Evolutionary conservation across 345 rosid genomes (phyloP), one percentile per base, ranked within the genome.

Genomic region (Ceriops zippeliana): DNA sequence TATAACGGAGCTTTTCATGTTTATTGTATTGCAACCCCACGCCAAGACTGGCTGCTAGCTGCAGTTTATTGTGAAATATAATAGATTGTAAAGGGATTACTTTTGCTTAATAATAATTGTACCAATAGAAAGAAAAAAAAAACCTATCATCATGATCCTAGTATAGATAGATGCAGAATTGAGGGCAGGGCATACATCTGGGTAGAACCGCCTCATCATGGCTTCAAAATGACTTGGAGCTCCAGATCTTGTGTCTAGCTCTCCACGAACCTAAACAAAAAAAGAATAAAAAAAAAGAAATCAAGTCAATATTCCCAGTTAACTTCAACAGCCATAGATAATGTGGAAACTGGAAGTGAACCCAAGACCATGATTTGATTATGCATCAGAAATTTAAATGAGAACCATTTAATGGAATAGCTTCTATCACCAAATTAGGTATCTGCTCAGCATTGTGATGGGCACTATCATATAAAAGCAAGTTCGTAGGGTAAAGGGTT

Each of bases 161-260:
- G 15, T 11, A 42, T 42, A 13, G 17, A 11, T 3, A 42, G 19
- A 13, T 56, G 59, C 59, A 56, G 17, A 3, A 2, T 15, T 24
- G 17, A 56, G 17, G 16, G 59, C 30, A n/a, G 22, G 70, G 69
- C 83, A 68, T 75, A 91, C 97, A 73, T 91, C 86, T 0, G 88
- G 89, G 58, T 83, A 82, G 58, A 80, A 81, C 71, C 84, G 92
- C 51, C 97, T 72, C 64, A 95, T 81, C 90, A 90, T 75, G 4
- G 90, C 96, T 58, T 86, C 73, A 51, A 81, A 72, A 79, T 77
- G 81, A 70, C 72, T 81, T 1, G 97, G 97, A 15, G 79, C 70
- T 15, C 97, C 96, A 65, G 72, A 49, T 83, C 77, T 90, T 13
- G 97, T 88, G 77, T 95, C 99, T 22, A 91, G 85, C 80, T 88